Evolutionary conservation across 1,284 basidiomycete genomes (phyloP).

Genomic region (Mrakiaceae sp.): DNA sequence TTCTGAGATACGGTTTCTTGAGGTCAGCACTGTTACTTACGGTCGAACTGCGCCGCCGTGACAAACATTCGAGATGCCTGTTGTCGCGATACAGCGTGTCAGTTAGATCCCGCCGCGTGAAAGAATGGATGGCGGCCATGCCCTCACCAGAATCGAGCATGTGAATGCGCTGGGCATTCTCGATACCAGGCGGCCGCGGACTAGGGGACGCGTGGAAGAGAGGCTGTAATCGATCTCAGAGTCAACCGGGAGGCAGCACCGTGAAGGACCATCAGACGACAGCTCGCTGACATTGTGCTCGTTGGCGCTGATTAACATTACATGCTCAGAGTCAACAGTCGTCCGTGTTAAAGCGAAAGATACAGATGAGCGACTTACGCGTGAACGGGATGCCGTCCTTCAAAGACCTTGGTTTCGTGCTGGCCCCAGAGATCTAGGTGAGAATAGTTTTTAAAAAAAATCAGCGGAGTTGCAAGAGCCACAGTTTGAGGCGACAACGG

Average conservation of each 20-base stretch:
- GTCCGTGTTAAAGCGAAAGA: not conserved
- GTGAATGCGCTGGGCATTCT: conserved; percentile 21
- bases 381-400: conserved; percentile 20
- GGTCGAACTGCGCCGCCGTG: no score
- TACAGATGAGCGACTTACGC: not conserved
- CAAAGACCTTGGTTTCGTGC: conserved; percentile 16
- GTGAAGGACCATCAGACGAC: not conserved
- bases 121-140: no score
- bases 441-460: no score
- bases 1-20: conserved; percentile 10
- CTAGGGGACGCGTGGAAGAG: conserved; percentile 12
- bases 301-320: not conserved
- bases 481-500: not conserved
- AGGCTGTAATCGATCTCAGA: not conserved
- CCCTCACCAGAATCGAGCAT: conserved; percentile 16
- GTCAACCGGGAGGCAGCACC: not conserved
- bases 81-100: no score
- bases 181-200: conserved; percentile 18
- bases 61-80: no score
- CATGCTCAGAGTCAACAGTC: no score
- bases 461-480: not conserved
- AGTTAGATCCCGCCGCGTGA: no score
- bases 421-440: conserved; percentile 12
- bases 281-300: conserved; percentile 10
- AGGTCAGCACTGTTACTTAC: no score